Base-by-base conservation (phyloP, 306 rosid species). In the Quercus cerris region DNA sequence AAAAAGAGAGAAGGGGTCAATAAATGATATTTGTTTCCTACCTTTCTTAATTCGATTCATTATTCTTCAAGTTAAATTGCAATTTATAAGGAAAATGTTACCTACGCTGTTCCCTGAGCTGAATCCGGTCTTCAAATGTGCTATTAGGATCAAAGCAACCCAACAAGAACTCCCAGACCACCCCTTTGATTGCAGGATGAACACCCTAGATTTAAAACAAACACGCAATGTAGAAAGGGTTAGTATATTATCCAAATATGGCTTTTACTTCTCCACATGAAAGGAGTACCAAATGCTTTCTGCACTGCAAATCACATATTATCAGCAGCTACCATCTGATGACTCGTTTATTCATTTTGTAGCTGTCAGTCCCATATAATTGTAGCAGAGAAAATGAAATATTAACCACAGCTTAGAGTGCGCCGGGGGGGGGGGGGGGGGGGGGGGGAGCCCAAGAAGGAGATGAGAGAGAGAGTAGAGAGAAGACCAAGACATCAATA, bases 171-270 rank as follows among this genome's bases (percentile, higher is more conserved):
- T 94, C 99, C 99, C 97, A 93, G 33, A 94, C 99, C 74, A 54
- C 89, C 75, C 93, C 99, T 83, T 94, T 93, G 80, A 94, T 93
- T 81, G 95, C 88, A 90, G 99, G 99, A 81, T 94, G 97, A 77
- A 94, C 84, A 62, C 99, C 99, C 99, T 94, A 80, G 62, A 83
- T 84, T 25, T 70, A 83, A 11, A 71, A 44, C 77, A 78, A 73
- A 28, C 57, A 78, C 27, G 70, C 66, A 75, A 56, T 44, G 27
- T 38, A 70, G 63, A 85, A 64, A 78, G 75, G 76, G 46, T 7
- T 23, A n/a, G 71, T 78, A 73, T 70, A 25, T 38, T 52, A 46
- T 22, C n/a, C 66, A 55, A 55, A 62, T 17, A 17, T 31, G 25
- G 49, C 35, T 67, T 6, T 18, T 17, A 67, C 23, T 67, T 67